A percentile compares a stretch with the other conserved stretches of the same genome.
phyloP scores from a whole-genome alignment of 129 eudicot genomes.

The Escallonia rubra region DNA sequence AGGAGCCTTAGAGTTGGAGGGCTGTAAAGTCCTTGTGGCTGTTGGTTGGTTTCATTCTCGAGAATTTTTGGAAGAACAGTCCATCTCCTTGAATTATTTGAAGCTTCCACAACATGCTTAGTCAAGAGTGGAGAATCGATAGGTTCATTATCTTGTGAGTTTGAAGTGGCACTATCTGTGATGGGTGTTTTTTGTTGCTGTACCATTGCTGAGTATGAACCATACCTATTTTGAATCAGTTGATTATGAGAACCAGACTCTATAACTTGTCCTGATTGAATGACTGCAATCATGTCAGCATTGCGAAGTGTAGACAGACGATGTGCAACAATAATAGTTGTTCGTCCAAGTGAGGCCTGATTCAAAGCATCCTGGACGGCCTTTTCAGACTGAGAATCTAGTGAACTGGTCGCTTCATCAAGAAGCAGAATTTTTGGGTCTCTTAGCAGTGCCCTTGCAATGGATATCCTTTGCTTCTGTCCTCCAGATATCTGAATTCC shows the following conservation, averaged over 20 bases:
- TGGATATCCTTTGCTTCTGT: conserved; percentile 44
- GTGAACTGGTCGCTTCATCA: conserved; percentile 44
- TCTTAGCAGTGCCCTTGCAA: conserved; percentile 32
- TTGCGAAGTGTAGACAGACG: conserved; percentile 34
- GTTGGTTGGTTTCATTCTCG: background rate
- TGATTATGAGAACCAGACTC: conserved; percentile 37
- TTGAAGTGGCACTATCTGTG: background rate
- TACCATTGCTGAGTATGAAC: conserved; percentile 26
- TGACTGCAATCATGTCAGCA: conserved; percentile 27
- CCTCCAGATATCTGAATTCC: conserved; percentile 50
- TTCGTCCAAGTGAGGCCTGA: conserved; percentile 34
- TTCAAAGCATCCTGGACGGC: conserved; percentile 33
- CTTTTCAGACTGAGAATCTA: conserved; percentile 36
- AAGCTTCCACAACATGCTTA: background rate
- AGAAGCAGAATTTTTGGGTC: conserved; percentile 37
- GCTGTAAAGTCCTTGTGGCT: conserved; percentile 3
- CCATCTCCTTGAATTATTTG: conserved; percentile 7
- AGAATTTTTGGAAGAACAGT: background rate
- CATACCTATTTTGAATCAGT: conserved; percentile 14
- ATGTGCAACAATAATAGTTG: conserved; percentile 36
- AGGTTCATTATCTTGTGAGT: conserved; percentile 7
- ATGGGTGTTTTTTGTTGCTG: conserved; percentile 19
- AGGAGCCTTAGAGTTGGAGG: conserved; percentile 17
- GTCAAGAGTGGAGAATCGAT: background rate
- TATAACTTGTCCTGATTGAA: conserved; percentile 28